Conservation (phyloP, 768 basidiomycete genomes). For the Pleurotus cornucopiae region DNA sequence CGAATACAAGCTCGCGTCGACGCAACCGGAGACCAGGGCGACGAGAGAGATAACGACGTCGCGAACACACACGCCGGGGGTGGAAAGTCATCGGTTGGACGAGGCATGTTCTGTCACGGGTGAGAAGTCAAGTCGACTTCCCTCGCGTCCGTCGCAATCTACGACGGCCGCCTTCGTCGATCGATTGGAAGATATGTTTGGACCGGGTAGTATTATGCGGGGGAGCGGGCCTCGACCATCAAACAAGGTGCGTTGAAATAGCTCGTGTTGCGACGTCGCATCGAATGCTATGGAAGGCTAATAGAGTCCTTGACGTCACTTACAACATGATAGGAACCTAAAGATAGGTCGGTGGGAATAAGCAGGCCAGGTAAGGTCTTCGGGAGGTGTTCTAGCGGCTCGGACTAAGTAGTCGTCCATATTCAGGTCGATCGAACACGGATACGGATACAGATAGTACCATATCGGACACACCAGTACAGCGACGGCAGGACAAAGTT, state of each 20-base stretch:
- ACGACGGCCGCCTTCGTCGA: conserved; percentile 1
- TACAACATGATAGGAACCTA: neutral
- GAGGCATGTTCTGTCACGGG: too few species aligned
- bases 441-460: too few species aligned
- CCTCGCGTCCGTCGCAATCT: neutral
- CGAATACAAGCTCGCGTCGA: too few species aligned
- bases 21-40: too few species aligned
- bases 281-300: neutral
- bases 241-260: neutral
- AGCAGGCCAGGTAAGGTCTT: neutral
- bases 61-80: too few species aligned
- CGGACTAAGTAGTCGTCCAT: neutral
- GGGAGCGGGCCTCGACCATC: conserved; percentile 8
- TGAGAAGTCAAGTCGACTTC: neutral
- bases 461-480: too few species aligned
- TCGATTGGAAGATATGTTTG: conserved; percentile 7
- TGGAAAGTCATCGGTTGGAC: too few species aligned
- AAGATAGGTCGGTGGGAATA: neutral
- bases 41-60: too few species aligned
- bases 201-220: conserved; percentile 9
- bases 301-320: neutral
- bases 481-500: too few species aligned
- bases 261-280: neutral
- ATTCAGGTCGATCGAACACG: too few species aligned
- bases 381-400: neutral